phyloP scores from a whole-genome alignment of 2,329 filamentous ascomycete genomes.

The Ophiostoma himal-ulmi region DNA sequence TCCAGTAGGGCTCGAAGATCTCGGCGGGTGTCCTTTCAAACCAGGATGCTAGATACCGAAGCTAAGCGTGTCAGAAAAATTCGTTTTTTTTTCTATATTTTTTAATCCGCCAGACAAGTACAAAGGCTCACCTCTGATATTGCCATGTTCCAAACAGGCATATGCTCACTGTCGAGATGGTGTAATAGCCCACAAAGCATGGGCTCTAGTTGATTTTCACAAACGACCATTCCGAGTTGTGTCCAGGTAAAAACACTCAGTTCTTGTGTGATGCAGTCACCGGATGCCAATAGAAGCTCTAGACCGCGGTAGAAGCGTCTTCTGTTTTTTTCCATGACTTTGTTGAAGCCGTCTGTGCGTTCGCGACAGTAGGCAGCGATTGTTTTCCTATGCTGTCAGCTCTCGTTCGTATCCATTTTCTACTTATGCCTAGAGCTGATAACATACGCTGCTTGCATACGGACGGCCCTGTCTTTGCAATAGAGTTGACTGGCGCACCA shows the following conservation, averaged over 20 bases:
- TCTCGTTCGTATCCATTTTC: neutral
- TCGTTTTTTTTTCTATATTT: neutral
- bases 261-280: constrained; percentile 23
- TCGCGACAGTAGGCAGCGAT: constrained; percentile 20
- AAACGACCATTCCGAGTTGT: constrained; percentile 24
- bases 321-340: constrained; percentile 18
- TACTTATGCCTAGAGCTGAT: neutral
- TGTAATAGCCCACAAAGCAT: constrained; percentile 24
- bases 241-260: constrained; percentile 23
- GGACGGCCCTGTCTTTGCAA: constrained; percentile 24
- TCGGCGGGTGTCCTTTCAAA: constrained; percentile 57
- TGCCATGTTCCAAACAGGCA: constrained; percentile 21
- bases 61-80: constrained; percentile 29
- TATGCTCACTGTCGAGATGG: constrained; percentile 21
- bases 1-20: constrained; percentile 84
- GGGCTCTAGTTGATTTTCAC: constrained; percentile 24
- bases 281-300: constrained; percentile 17
- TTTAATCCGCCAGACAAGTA: neutral
- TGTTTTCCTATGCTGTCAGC: constrained; percentile 21
- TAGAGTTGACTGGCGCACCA: constrained; percentile 23
- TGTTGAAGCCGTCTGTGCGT: neutral
- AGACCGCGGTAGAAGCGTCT: constrained; percentile 22
- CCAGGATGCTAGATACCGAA: constrained; percentile 65
- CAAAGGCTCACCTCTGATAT: constrained; percentile 21
- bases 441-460: constrained; percentile 24